These are phyloP conservation scores for Stachybotrys elegans DNA, from an alignment of 2,329 filamentous ascomycete species.

Conservation along the genomic window DNA sequence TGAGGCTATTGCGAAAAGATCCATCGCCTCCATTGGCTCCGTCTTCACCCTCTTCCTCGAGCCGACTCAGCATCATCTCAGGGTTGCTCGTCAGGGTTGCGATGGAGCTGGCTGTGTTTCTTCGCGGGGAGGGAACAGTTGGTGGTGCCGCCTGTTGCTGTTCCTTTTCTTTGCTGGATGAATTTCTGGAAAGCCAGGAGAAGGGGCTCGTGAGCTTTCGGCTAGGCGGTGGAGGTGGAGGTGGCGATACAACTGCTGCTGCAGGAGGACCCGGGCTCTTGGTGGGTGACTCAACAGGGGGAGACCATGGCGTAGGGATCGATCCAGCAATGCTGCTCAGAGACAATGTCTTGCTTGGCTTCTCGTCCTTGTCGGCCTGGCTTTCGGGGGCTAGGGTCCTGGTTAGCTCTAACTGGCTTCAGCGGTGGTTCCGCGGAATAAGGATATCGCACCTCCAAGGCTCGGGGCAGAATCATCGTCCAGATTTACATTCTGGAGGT, in stretches of 20 bases:
- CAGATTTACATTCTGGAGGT: slow-evolving; percentile 61
- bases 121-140: slow-evolving; percentile 35
- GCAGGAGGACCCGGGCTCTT: slow-evolving; percentile 36
- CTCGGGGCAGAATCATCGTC: slow-evolving; percentile 47
- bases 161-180: slow-evolving; percentile 52
- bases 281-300: slow-evolving; percentile 44
- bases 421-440: no score
- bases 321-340: slow-evolving; percentile 67
- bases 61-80: slow-evolving; percentile 69
- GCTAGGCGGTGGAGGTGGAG: slow-evolving; percentile 31
- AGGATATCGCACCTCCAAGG: slow-evolving; percentile 23
- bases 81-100: slow-evolving; percentile 75
- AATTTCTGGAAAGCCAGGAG: slow-evolving; percentile 72
- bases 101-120: slow-evolving; percentile 77
- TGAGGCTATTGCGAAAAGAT: slow-evolving; percentile 57
- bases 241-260: slow-evolving; percentile 23
- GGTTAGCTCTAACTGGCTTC: no score
- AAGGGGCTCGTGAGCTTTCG: slow-evolving; percentile 87
- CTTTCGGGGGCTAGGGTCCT: slow-evolving; percentile 23
- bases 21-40: slow-evolving; percentile 38
- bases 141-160: slow-evolving; percentile 49
- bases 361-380: slow-evolving; percentile 27
- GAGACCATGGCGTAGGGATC: slow-evolving; percentile 68
- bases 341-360: slow-evolving; percentile 52
- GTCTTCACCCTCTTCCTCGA: slow-evolving; percentile 65